Evolutionary conservation across 768 basidiomycete species (phyloP), one percentile per base, ranked within the genome.

Genomic region (Erythrobasidium yunnanense): DNA sequence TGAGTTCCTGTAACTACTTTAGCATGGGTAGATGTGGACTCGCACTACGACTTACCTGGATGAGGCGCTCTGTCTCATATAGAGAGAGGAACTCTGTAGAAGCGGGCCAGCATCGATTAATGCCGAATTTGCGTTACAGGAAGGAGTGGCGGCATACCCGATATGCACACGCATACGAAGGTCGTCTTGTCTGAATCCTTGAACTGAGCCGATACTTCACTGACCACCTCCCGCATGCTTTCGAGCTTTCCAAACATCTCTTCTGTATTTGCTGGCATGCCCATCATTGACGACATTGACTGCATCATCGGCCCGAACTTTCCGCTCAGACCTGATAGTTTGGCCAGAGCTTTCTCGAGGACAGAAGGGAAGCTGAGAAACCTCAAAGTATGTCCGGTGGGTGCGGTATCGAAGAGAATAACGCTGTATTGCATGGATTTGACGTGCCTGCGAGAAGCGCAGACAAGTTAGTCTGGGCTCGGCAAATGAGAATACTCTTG

Each of bases 351-450:
- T 77, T 97, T 97, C 78, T 97, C 95, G 7, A 99, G 81, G 4
- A 99, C 95, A 20, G 86, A 87, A 0, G 95, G 95, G 82, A 99
- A 99, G n/a, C 91, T 95, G 45, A 99, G 80, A 81, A 99, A 99
- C 46, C 95, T 90, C 4, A 97, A 83, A 0, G 95, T 99, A 78
- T 99, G 95, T 0, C 95, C 95, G 2, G 95, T 99, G 1, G 95
- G 95, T 34, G 95, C 95, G 1, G 95, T 99, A 75, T 99, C 95
- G 75, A 99, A 99, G 34, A 99, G 92, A 75, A 99, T 97, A 66
- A 95, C 92, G n/a, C 90, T 93, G 81, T 92, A 99, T 78, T 96
- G 85, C 92, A 99, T 97, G 20, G 93, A 96, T 78, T 99, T 96
- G 77, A 99, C 95, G 76, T 99, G 93, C 76, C 92, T 96, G 72